Evolutionary conservation across 2,329 filamentous ascomycete genomes (phyloP).

Genomic region (Incumbomyces lentus): DNA sequence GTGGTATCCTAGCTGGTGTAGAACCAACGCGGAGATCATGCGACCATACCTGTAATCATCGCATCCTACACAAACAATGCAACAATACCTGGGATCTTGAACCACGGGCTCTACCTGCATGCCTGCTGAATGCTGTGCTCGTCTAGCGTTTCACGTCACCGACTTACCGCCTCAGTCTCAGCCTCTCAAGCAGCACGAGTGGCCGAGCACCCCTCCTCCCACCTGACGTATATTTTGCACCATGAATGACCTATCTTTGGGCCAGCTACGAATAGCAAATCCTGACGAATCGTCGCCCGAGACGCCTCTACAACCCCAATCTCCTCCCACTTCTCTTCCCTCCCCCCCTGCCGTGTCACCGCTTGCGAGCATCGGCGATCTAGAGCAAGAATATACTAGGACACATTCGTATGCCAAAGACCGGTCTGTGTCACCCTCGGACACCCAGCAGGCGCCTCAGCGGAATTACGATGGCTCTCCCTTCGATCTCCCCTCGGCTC

Average conservation of each 20-base stretch:
- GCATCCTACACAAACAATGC: not conserved
- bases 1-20: no score
- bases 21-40: not conserved
- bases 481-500: conserved; percentile 1
- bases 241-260: conserved; percentile 57
- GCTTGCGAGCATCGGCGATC: conserved; percentile 11
- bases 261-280: conserved; percentile 92
- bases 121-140: not conserved
- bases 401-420: conserved; percentile 8
- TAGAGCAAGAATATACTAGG: conserved; percentile 12
- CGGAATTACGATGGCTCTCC: conserved; percentile 7
- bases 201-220: not conserved
- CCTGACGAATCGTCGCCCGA: conserved; percentile 59
- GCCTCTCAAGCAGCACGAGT: not conserved
- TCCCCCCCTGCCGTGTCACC: conserved; percentile 13
- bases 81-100: not conserved
- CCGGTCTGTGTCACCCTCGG: conserved; percentile 19
- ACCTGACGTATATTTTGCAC: not conserved
- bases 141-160: conserved; percentile 2
- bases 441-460: conserved; percentile 7
- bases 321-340: conserved; percentile 7
- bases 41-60: not conserved
- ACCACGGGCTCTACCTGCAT: not conserved
- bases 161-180: conserved; percentile 1
- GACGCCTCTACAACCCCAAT: conserved; percentile 20